Evolutionary conservation across 768 basidiomycete species (phyloP).

Genomic region (Calocera viscosa): DNA sequence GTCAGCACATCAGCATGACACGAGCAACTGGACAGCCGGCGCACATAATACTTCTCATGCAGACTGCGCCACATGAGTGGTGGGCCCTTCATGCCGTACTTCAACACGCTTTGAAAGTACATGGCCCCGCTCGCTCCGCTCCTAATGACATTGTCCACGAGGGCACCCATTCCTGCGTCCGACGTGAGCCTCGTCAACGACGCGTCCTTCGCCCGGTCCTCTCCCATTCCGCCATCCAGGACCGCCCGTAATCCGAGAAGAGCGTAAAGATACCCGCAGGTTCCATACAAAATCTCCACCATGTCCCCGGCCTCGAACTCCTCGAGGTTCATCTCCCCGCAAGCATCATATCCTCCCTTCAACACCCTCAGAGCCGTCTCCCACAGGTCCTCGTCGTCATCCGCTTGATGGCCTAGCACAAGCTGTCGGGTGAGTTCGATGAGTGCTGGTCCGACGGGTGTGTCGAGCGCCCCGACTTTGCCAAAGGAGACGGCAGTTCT

Average conservation of each 20-base stretch:
- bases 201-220: neutral
- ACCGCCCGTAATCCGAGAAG: neutral
- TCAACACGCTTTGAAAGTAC: neutral
- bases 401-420: too few species aligned
- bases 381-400: neutral
- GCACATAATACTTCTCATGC: neutral
- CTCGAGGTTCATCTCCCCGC: neutral
- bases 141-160: neutral
- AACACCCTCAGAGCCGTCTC: neutral
- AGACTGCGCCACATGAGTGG: neutral
- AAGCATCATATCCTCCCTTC: neutral
- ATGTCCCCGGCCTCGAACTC: slow-evolving; percentile 1
- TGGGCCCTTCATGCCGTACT: neutral
- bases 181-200: neutral
- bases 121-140: neutral
- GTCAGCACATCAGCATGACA: neutral
- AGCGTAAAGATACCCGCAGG: neutral
- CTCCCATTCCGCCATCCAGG: neutral
- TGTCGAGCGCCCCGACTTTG: neutral
- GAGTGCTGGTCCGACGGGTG: neutral
- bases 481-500: neutral
- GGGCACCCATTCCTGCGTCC: neutral
- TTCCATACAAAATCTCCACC: neutral
- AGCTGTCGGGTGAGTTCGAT: neutral
- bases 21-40: neutral